Percentiles rank a stretch among this genome's conserved stretches.
Evolutionary conservation across 2,329 filamentous ascomycete genomes (phyloP).

Genomic region (Furcasterigmium furcatum): DNA sequence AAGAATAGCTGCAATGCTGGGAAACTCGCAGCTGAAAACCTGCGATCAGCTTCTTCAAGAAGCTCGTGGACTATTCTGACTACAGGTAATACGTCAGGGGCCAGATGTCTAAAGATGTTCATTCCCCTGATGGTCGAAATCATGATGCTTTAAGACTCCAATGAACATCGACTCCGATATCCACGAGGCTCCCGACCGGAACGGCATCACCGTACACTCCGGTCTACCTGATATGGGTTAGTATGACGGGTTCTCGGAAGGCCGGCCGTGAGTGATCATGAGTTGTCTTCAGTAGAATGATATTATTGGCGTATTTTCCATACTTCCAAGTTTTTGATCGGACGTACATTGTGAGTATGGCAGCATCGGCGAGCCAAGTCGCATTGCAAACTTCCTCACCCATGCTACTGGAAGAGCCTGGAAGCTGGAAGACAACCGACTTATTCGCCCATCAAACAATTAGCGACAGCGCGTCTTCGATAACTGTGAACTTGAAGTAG

Average conservation of each 20-base stretch:
- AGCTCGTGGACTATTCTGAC: slow-evolving; percentile 7
- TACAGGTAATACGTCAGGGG: slow-evolving; percentile 12
- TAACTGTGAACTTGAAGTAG: too few relatives aligned
- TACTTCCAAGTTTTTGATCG: too few relatives aligned
- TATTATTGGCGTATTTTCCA: too few relatives aligned
- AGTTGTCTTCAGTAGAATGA: not conserved
- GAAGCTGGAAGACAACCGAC: too few relatives aligned
- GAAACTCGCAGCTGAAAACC: slow-evolving; percentile 10
- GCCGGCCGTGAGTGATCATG: too few relatives aligned
- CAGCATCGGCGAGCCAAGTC: too few relatives aligned
- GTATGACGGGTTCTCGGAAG: not conserved
- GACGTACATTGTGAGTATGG: too few relatives aligned
- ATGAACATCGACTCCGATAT: slow-evolving; percentile 31
- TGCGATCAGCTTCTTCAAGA: slow-evolving; percentile 15
- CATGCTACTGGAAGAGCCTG: too few relatives aligned
- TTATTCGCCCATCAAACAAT: too few relatives aligned
- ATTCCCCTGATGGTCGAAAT: slow-evolving; percentile 25
- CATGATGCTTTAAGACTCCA: slow-evolving; percentile 26
- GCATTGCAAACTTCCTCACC: too few relatives aligned
- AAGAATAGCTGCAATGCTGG: slow-evolving; percentile 12
- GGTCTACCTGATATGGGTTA: slow-evolving; percentile 19
- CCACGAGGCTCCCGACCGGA: slow-evolving; percentile 25
- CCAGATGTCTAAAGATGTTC: slow-evolving; percentile 6
- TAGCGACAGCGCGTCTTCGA: too few relatives aligned
- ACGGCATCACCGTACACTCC: slow-evolving; percentile 34